These are phyloP conservation scores for Dactylellina cionopaga DNA, from an alignment of 2,329 filamentous ascomycete species.

Conservation along the genomic window DNA sequence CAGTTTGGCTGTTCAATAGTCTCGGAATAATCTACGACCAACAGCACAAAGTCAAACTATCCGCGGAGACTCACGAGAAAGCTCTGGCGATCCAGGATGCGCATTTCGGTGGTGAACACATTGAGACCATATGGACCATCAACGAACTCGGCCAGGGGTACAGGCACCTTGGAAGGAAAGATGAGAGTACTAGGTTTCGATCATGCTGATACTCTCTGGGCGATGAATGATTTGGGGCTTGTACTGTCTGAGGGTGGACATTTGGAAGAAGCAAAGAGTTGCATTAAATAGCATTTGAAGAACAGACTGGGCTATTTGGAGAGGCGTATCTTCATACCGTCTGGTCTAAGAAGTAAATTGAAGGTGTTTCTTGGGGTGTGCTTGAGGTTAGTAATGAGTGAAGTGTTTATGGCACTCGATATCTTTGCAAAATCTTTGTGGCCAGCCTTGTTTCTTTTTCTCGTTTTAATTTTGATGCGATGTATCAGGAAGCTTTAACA, in stretches of 20 bases:
- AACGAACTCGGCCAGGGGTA: slow-evolving; percentile 53
- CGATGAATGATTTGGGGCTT: slow-evolving; percentile 46
- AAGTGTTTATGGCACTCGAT: too few relatives aligned
- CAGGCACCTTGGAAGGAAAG: slow-evolving; percentile 33
- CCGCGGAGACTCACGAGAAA: slow-evolving; percentile 39
- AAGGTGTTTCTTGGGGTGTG: neutral
- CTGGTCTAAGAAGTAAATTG: slow-evolving; percentile 26
- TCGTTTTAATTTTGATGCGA: too few relatives aligned
- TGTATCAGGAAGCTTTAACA: too few relatives aligned
- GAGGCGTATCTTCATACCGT: slow-evolving; percentile 29
- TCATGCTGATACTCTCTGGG: slow-evolving; percentile 35
- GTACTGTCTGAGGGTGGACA: slow-evolving; percentile 30
- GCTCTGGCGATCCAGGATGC: slow-evolving; percentile 32
- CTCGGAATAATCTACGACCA: slow-evolving; percentile 53
- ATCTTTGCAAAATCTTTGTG: too few relatives aligned
- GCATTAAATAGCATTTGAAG: slow-evolving; percentile 29
- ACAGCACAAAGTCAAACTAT: slow-evolving; percentile 36
- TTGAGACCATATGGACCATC: slow-evolving; percentile 48
- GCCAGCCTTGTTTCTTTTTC: too few relatives aligned
- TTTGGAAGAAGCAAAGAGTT: slow-evolving; percentile 18
- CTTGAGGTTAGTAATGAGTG: neutral
- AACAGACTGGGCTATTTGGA: slow-evolving; percentile 21
- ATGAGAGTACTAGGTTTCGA: slow-evolving; percentile 20
- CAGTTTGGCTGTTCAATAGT: slow-evolving; percentile 50
- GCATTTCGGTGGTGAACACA: slow-evolving; percentile 3